Conservation (phyloP, 768 basidiomycete genomes). For the Boletellus emodensis region DNA sequence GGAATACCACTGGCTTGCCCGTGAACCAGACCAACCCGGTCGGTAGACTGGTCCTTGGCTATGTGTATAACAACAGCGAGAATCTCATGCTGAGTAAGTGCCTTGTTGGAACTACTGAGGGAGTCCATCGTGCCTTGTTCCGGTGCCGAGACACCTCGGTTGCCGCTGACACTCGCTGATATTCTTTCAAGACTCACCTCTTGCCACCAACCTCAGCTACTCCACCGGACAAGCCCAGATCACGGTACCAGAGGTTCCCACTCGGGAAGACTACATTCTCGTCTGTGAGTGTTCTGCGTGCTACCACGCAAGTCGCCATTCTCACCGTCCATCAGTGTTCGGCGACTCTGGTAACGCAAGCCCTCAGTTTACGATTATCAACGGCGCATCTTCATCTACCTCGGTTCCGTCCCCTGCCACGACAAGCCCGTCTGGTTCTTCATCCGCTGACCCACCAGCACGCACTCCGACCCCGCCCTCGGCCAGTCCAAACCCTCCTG, state of each 20-base stretch:
- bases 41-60: conserved; percentile 31
- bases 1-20: conserved; percentile 23
- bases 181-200: conserved; percentile 27
- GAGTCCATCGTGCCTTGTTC: neutral
- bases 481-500: neutral
- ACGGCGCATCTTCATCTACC: conserved; percentile 51
- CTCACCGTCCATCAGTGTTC: conserved; percentile 26
- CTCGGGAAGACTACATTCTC: conserved; percentile 32
- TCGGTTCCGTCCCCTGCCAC: conserved; percentile 6
- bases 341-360: conserved; percentile 42
- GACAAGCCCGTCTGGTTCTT: neutral
- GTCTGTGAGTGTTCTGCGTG: conserved; percentile 29
- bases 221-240: conserved; percentile 30
- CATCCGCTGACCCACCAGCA: conserved; percentile 1
- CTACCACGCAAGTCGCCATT: neutral
- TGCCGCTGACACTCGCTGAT: conserved; percentile 6
- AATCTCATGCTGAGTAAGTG: conserved; percentile 29
- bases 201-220: conserved; percentile 33
- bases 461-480: conserved; percentile 1
- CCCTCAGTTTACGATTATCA: conserved; percentile 41
- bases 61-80: conserved; percentile 27
- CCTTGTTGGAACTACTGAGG: neutral
- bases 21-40: conserved; percentile 26
- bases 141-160: neutral
- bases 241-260: conserved; percentile 34